These are phyloP conservation scores for Lipomyces japonicus DNA, from an alignment of 805 yeast genomes.

Conservation along the genomic window DNA sequence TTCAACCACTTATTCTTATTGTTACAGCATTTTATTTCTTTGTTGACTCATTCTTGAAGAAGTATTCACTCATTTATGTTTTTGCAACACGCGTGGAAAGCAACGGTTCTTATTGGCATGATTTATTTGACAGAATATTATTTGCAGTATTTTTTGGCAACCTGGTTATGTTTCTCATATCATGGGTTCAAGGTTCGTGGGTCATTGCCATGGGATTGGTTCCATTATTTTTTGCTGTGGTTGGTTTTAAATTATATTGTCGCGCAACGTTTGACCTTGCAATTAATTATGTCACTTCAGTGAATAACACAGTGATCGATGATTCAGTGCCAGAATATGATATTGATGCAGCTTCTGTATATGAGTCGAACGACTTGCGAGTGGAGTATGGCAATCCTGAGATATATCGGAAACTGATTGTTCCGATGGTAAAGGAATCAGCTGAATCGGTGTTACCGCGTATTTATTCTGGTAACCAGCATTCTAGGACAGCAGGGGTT, in stretches of 20 bases:
- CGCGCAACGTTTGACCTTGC: slow-evolving; percentile 1
- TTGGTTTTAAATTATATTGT: slow-evolving; percentile 35
- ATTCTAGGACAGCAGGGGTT: background rate
- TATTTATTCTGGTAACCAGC: slow-evolving; percentile 1
- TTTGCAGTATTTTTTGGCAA: slow-evolving; percentile 40
- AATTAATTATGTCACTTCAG: slow-evolving; percentile 11
- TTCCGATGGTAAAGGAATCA: slow-evolving; percentile 21
- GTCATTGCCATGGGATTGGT: slow-evolving; percentile 34
- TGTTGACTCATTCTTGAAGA: slow-evolving; percentile 37
- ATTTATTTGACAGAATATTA: slow-evolving; percentile 35
- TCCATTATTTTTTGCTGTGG: slow-evolving; percentile 35
- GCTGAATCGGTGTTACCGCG: slow-evolving; percentile 3
- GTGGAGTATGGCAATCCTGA: slow-evolving; percentile 22
- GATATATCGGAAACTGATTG: slow-evolving; percentile 15
- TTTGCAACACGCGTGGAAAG: slow-evolving; percentile 40
- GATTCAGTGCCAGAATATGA: no score
- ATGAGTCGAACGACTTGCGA: slow-evolving; percentile 10
- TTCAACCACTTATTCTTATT: slow-evolving; percentile 40
- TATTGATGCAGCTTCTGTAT: no score
- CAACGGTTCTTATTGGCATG: slow-evolving; percentile 40
- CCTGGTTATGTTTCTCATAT: slow-evolving; percentile 38
- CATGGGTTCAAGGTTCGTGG: slow-evolving; percentile 41
- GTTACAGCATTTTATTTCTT: slow-evolving; percentile 35
- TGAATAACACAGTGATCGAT: no score
- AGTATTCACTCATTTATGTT: slow-evolving; percentile 38